phyloP scores from a whole-genome alignment of 768 basidiomycete species.

The Boletales sp. region DNA sequence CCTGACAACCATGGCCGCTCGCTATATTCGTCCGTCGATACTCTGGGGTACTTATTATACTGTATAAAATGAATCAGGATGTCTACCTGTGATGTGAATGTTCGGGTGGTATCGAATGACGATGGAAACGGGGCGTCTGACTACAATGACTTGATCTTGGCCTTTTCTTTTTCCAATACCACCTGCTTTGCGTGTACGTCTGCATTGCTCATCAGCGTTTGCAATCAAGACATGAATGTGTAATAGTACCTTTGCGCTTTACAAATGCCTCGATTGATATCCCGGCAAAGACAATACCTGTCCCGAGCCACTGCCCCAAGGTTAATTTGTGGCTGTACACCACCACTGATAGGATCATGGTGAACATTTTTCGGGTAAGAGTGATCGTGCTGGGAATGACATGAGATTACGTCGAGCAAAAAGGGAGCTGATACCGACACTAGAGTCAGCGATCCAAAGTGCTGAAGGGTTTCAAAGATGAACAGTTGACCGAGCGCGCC shows the following conservation, averaged over 20 bases:
- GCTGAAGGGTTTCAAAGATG: constrained; percentile 93
- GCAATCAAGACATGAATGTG: constrained; percentile 14
- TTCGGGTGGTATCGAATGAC: constrained; percentile 12
- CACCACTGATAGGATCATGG: constrained; percentile 95
- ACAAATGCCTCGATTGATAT: constrained; percentile 88
- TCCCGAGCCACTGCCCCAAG: constrained; percentile 88
- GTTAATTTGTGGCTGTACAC: constrained; percentile 87
- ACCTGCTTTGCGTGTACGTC: constrained; percentile 81
- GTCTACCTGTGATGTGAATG: constrained; percentile 16
- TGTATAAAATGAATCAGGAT: constrained; percentile 18
- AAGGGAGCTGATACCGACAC: constrained; percentile 52
- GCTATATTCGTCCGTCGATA: background rate
- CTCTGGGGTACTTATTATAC: constrained; percentile 21
- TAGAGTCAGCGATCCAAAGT: constrained; percentile 86
- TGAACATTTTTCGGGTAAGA: constrained; percentile 93
- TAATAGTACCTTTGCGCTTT: constrained; percentile 72
- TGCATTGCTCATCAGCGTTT: constrained; percentile 23
- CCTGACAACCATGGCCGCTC: constrained; percentile 6
- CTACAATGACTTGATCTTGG: constrained; percentile 67
- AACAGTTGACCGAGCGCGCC: constrained; percentile 96
- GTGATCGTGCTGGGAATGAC: constrained; percentile 72
- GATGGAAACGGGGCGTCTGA: constrained; percentile 21
- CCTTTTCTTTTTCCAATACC: constrained; percentile 53
- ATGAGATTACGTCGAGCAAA: constrained; percentile 1
- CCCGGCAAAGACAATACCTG: constrained; percentile 89